phyloP scores from a whole-genome alignment of 1,284 basidiomycete species.

The Trichosporon faecale region DNA sequence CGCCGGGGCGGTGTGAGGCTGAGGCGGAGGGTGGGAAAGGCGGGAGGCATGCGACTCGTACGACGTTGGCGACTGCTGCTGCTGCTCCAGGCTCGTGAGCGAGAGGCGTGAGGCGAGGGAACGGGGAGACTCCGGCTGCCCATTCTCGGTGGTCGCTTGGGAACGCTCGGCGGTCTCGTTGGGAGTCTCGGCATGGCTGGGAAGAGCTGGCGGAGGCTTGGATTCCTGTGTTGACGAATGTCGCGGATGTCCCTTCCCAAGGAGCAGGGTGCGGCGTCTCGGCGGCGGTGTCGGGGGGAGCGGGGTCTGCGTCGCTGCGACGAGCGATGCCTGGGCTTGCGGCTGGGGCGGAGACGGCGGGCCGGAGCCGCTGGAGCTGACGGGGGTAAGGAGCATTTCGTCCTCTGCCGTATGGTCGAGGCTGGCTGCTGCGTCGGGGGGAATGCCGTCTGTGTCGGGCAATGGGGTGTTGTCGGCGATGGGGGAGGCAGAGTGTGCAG shows the following conservation, averaged over 20 bases:
- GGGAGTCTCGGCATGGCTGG: not conserved
- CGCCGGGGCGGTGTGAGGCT: not conserved
- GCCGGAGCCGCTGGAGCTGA: not conserved
- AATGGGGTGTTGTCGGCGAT: not conserved
- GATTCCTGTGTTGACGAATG: not conserved
- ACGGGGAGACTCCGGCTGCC: not conserved
- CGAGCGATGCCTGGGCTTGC: not conserved
- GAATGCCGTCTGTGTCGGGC: not conserved
- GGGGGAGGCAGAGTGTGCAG: not conserved
- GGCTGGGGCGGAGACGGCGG: not conserved
- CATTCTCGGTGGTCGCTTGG: not conserved
- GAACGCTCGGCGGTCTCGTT: not conserved
- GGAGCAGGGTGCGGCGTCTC: not conserved
- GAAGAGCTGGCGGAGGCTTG: not conserved
- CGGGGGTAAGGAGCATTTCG: not conserved
- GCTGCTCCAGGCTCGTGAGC: not conserved
- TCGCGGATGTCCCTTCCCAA: not conserved
- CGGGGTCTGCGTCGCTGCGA: not conserved
- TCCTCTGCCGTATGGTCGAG: not conserved
- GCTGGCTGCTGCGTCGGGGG: not conserved
- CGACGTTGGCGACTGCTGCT: not conserved
- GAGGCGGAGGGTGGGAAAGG: not conserved
- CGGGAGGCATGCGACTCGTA: not conserved
- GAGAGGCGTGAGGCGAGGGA: not conserved
- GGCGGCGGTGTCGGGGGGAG: not conserved